phyloP scores from a whole-genome alignment of 192 early-diverging fungal genomes.

The Phycomyces blakesleeanus region DNA sequence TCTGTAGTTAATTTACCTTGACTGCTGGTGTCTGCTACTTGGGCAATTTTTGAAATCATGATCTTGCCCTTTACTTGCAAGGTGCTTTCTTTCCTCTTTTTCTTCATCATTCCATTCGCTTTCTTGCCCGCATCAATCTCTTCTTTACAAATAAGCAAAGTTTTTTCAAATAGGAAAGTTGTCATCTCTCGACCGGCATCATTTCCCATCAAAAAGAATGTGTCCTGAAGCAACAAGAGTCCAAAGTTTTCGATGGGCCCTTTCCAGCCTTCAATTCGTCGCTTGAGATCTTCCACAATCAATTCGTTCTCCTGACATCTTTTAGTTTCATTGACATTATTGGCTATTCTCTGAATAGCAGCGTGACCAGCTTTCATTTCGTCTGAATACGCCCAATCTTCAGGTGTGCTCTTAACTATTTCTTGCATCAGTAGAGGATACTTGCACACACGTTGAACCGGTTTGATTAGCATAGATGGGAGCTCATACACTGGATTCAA shows the following conservation, averaged over 20 bases:
- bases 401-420: conserved; percentile 61
- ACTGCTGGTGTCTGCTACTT: conserved; percentile 2
- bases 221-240: conserved; percentile 78
- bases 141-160: conserved; percentile 94
- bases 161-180: conserved; percentile 91
- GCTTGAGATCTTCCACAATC: conserved; percentile 75
- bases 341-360: conserved; percentile 82
- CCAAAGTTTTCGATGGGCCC: conserved; percentile 70
- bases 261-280: conserved; percentile 85
- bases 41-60: conserved; percentile 9
- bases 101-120: conserved; percentile 37
- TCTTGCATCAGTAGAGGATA: conserved; percentile 92
- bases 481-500: conserved; percentile 86
- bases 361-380: conserved; percentile 70
- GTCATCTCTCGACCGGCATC: conserved; percentile 76
- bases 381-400: conserved; percentile 44
- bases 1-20: too few species aligned
- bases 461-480: conserved; percentile 93
- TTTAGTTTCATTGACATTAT: conserved; percentile 87
- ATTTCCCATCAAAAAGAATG: conserved; percentile 75
- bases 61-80: conserved; percentile 8
- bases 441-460: conserved; percentile 96
- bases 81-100: conserved; percentile 59
- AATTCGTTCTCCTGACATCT: conserved; percentile 83
- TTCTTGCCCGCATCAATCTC: conserved; percentile 42